Conservation (phyloP, 2,329 filamentous ascomycete genomes). For the Claviceps arundinis region DNA sequence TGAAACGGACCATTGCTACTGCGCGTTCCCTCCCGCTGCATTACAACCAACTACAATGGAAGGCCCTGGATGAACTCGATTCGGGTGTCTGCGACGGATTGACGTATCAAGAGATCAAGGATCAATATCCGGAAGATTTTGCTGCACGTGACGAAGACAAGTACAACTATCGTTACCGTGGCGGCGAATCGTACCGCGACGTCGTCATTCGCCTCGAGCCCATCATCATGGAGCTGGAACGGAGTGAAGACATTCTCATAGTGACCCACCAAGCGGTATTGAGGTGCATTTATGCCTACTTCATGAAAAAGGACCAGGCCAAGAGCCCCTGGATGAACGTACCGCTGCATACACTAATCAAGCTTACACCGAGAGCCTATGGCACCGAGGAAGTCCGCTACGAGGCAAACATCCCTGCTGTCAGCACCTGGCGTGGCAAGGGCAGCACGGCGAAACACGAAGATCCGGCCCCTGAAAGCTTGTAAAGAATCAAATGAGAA, state of each 20-base stretch:
- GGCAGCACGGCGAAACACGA: conserved; percentile 86
- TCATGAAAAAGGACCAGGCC: conserved; percentile 92
- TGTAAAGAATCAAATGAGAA: conserved; percentile 10
- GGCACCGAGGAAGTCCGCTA: conserved; percentile 81
- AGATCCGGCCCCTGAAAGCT: conserved; percentile 32
- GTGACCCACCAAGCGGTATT: conserved; percentile 96
- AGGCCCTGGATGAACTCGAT: conserved; percentile 93
- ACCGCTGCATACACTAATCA: conserved; percentile 89
- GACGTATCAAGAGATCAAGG: conserved; percentile 90
- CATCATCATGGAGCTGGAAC: conserved; percentile 98
- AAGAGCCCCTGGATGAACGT: conserved; percentile 98
- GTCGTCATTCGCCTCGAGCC: conserved; percentile 95
- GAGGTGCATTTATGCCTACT: conserved; percentile 96
- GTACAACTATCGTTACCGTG: conserved; percentile 98
- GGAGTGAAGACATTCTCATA: conserved; percentile 92
- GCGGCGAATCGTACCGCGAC: conserved; percentile 89
- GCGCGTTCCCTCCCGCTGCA: conserved; percentile 65
- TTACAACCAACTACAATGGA: conserved; percentile 96
- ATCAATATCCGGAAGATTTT: conserved; percentile 88
- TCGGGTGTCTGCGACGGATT: conserved; percentile 92
- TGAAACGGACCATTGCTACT: conserved; percentile 80
- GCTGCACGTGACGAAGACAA: conserved; percentile 93
- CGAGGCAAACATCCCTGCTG: conserved; percentile 84
- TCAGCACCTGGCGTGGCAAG: conserved; percentile 92
- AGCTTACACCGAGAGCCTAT: conserved; percentile 88